Evolutionary conservation across 2,329 filamentous ascomycete species (phyloP).

Genomic region (Pseudopithomyces maydicus): DNA sequence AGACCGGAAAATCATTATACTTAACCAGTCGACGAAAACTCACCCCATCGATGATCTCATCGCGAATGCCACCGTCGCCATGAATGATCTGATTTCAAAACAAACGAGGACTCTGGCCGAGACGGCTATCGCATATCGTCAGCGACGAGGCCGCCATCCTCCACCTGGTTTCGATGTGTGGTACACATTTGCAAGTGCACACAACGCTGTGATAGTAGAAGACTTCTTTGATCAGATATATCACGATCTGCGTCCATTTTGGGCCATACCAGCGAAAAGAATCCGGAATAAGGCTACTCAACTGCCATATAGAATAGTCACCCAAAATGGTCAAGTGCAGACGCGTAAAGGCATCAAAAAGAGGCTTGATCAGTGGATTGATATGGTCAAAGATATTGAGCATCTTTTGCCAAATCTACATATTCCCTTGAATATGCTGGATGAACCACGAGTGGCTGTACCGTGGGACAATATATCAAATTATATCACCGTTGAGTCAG

Average conservation of each 20-base stretch:
- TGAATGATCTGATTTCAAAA: slow-evolving; percentile 36
- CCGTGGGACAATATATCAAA: slow-evolving; percentile 53
- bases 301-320: slow-evolving; percentile 45
- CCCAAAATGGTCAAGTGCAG: slow-evolving; percentile 46
- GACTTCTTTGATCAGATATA: slow-evolving; percentile 59
- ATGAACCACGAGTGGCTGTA: slow-evolving; percentile 54
- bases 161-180: slow-evolving; percentile 57
- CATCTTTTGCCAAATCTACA: slow-evolving; percentile 52
- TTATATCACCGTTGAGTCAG: slow-evolving; percentile 42
- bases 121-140: slow-evolving; percentile 51
- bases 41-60: slow-evolving; percentile 44
- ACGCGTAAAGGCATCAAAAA: slow-evolving; percentile 35
- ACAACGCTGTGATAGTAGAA: slow-evolving; percentile 53
- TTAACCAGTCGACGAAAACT: no score
- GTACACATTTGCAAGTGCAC: slow-evolving; percentile 51
- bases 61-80: slow-evolving; percentile 37
- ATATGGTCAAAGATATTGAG: slow-evolving; percentile 46
- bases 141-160: slow-evolving; percentile 53
- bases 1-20: no score
- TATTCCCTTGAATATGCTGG: slow-evolving; percentile 56
- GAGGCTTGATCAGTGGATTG: slow-evolving; percentile 50
- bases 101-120: slow-evolving; percentile 43
- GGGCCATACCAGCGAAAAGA: slow-evolving; percentile 50
- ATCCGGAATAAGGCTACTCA: slow-evolving; percentile 49
- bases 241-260: slow-evolving; percentile 55